phyloP scores from a whole-genome alignment of 2,329 filamentous ascomycete genomes.

The Neodidymelliopsis sp. region DNA sequence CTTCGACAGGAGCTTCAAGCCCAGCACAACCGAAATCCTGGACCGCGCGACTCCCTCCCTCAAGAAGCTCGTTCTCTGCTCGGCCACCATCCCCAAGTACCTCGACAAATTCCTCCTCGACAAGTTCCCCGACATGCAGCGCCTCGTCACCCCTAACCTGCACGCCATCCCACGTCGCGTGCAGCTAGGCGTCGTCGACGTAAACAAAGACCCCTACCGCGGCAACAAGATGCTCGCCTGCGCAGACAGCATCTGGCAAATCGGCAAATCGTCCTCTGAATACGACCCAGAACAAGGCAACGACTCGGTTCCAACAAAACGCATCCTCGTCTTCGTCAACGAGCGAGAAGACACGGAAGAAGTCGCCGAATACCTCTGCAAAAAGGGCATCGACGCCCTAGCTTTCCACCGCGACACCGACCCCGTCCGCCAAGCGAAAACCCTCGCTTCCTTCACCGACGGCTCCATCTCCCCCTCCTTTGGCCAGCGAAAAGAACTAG shows the following conservation, averaged over 20 bases:
- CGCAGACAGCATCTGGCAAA: conserved; percentile 92
- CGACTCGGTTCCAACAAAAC: conserved; percentile 72
- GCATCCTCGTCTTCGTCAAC: conserved; percentile 95
- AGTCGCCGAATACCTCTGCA: conserved; percentile 77
- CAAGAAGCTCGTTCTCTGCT: conserved; percentile 89
- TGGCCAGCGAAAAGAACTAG: conserved; percentile 4
- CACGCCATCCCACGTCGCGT: conserved; percentile 95
- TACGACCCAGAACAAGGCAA: conserved; percentile 53
- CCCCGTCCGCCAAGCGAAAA: conserved; percentile 77
- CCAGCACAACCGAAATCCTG: conserved; percentile 81
- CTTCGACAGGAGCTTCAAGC: conserved; percentile 89
- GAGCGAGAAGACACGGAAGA: conserved; percentile 88
- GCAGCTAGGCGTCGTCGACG: conserved; percentile 90
- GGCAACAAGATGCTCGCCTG: conserved; percentile 94
- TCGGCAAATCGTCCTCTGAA: conserved; percentile 75
- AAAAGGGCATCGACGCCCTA: conserved; percentile 87
- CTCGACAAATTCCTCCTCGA: conserved; percentile 84
- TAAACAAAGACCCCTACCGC: conserved; percentile 88
- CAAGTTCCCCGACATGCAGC: conserved; percentile 81
- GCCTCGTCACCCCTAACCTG: conserved; percentile 92
- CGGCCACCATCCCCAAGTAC: conserved; percentile 90
- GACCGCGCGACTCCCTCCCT: conserved; percentile 82
- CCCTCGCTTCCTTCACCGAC: conserved; percentile 72
- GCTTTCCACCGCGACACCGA: conserved; percentile 85
- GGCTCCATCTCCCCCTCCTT: conserved; percentile 24